Conservation (phyloP, 129 eudicot genomes). For the Heracleum sosnowskyi region DNA sequence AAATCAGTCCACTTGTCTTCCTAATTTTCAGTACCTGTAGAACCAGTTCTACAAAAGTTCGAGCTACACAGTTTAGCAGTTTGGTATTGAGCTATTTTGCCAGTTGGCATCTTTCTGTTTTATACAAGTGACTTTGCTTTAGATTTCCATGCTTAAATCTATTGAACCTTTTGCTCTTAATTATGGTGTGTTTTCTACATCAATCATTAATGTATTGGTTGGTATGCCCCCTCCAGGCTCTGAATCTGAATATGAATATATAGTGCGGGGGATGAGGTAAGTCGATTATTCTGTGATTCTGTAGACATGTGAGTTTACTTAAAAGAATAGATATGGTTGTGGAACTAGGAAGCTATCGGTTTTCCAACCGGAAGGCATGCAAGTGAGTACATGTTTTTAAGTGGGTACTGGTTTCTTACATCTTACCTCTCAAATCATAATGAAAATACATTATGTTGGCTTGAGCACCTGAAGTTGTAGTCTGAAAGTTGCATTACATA, state of each 20-base stretch:
- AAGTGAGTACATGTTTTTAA: background rate
- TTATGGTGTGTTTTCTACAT: too few species aligned
- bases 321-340: background rate
- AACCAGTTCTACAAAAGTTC: background rate
- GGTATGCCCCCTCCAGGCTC: background rate
- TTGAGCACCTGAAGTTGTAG: too few species aligned
- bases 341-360: background rate
- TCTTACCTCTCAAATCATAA: too few species aligned
- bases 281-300: background rate
- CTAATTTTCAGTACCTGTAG: background rate
- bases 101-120: background rate
- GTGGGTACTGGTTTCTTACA: too few species aligned
- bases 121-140: background rate
- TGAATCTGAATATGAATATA: too few species aligned
- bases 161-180: background rate
- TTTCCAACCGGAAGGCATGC: background rate
- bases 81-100: background rate
- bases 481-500: too few species aligned
- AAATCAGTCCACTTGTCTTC: background rate
- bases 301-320: background rate
- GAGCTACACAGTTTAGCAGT: background rate
- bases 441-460: too few species aligned
- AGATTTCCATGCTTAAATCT: background rate
- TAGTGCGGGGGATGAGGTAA: background rate
- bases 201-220: background rate